Percentiles rank a stretch among this genome's conserved stretches.
Evolutionary conservation across 1,284 basidiomycete genomes (phyloP).

Genomic region (Tausonia pullulans): DNA sequence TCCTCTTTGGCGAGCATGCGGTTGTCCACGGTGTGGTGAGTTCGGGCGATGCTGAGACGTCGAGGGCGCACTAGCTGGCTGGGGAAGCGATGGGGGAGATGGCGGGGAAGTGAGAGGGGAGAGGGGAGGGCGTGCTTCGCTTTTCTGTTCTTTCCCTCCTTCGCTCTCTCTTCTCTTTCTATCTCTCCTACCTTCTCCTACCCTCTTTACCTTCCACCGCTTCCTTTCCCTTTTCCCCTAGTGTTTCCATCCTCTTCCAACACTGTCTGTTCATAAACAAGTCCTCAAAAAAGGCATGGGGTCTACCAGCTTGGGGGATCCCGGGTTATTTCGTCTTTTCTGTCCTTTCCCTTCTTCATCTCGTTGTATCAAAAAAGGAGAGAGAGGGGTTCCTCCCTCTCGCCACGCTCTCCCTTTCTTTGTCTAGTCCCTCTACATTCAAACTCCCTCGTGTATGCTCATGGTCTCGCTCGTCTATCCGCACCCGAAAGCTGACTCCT

Average conservation of each 20-base stretch:
- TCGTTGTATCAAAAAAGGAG: too few species aligned
- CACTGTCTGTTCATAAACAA: too few species aligned
- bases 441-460: not conserved
- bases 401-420: not conserved
- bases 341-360: too few species aligned
- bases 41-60: conserved; percentile 20
- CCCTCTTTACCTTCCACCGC: not conserved
- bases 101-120: too few species aligned
- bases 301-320: too few species aligned
- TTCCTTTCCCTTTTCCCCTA: too few species aligned
- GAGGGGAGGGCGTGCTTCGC: too few species aligned
- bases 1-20: conserved; percentile 96
- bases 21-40: conserved; percentile 93
- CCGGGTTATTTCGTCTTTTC: too few species aligned
- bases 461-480: not conserved
- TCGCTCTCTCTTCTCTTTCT: not conserved
- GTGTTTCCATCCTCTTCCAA: too few species aligned
- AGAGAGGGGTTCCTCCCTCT: too few species aligned
- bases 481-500: not conserved
- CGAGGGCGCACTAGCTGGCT: not conserved
- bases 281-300: too few species aligned
- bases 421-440: not conserved
- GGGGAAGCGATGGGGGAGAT: too few species aligned
- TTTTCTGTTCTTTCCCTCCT: not conserved
- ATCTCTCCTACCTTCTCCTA: not conserved